These are phyloP conservation scores for Ogataea sp. DNA, from an alignment of 805 yeast genomes.

Conservation along the genomic window DNA sequence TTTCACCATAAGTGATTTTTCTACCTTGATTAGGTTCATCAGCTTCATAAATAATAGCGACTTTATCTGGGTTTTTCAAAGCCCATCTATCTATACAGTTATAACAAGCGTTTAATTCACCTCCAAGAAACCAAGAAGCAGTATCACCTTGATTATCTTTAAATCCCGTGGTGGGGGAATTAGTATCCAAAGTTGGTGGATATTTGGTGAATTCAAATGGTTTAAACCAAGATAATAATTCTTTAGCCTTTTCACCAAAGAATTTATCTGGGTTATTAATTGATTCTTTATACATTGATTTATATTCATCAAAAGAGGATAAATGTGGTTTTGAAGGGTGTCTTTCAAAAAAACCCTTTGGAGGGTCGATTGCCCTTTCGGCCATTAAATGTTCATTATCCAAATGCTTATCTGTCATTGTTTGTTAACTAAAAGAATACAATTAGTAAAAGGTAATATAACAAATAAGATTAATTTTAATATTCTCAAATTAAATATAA, in stretches of 20 bases:
- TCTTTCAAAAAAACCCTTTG: conserved; percentile 27
- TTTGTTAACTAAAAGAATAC: too few species aligned
- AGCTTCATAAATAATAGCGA: conserved; percentile 74
- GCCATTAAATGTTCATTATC: conserved; percentile 27
- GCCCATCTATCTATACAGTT: conserved; percentile 84
- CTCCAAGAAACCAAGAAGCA: conserved; percentile 72
- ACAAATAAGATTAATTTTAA: too few species aligned
- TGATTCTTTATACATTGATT: conserved; percentile 37
- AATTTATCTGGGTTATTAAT: conserved; percentile 40
- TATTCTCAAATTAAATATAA: too few species aligned
- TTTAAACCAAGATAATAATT: conserved; percentile 43
- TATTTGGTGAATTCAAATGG: conserved; percentile 40
- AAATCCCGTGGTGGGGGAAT: conserved; percentile 24
- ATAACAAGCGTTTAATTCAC: conserved; percentile 72
- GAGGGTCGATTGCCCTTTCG: conserved; percentile 21
- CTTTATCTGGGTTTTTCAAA: conserved; percentile 55
- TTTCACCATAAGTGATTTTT: conserved; percentile 60
- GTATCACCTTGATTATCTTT: conserved; percentile 42
- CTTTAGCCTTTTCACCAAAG: conserved; percentile 42
- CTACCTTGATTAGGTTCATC: conserved; percentile 65
- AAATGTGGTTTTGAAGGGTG: conserved; percentile 41
- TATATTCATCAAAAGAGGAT: conserved; percentile 40
- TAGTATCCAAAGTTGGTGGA: conserved; percentile 30
- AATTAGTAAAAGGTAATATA: too few species aligned
- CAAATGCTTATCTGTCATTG: conserved; percentile 13